Evolutionary conservation across 2,329 filamentous ascomycete genomes (phyloP).

Genomic region (Paecilomyces niveus): DNA sequence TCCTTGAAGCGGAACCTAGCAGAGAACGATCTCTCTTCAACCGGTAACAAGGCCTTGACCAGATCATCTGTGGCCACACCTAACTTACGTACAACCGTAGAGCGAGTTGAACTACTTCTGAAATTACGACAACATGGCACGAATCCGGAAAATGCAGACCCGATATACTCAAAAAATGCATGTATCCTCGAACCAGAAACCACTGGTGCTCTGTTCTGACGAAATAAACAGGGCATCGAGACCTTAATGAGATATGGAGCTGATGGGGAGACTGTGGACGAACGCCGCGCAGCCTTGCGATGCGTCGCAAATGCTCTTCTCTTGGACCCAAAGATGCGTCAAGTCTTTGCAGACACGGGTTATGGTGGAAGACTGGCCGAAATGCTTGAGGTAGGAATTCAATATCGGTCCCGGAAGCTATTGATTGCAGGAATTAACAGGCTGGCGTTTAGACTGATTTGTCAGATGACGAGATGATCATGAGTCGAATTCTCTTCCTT

Average conservation of each 20-base stretch:
- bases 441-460: slow-evolving; percentile 49
- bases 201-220: slow-evolving; percentile 3
- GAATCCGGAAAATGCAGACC: slow-evolving; percentile 62
- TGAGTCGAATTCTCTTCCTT: slow-evolving; percentile 71
- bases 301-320: slow-evolving; percentile 81
- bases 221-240: slow-evolving; percentile 57
- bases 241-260: slow-evolving; percentile 69
- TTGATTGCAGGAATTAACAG: slow-evolving; percentile 2
- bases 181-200: slow-evolving; percentile 11
- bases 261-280: slow-evolving; percentile 53
- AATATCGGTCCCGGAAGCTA: not conserved
- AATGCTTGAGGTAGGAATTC: slow-evolving; percentile 51
- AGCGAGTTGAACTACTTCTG: slow-evolving; percentile 39
- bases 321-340: slow-evolving; percentile 59
- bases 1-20: slow-evolving; percentile 57
- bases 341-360: slow-evolving; percentile 65
- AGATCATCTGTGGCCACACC: not conserved
- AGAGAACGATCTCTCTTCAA: slow-evolving; percentile 50
- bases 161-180: slow-evolving; percentile 78
- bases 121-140: slow-evolving; percentile 74
- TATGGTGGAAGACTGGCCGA: slow-evolving; percentile 62
- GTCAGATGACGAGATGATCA: slow-evolving; percentile 79
- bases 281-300: slow-evolving; percentile 68
- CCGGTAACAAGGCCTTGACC: slow-evolving; percentile 41
- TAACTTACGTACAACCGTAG: slow-evolving; percentile 11